Evolutionary conservation across 495 filamentous ascomycete genomes (phyloP).

Genomic region (Hypoxylon fragiforme): DNA sequence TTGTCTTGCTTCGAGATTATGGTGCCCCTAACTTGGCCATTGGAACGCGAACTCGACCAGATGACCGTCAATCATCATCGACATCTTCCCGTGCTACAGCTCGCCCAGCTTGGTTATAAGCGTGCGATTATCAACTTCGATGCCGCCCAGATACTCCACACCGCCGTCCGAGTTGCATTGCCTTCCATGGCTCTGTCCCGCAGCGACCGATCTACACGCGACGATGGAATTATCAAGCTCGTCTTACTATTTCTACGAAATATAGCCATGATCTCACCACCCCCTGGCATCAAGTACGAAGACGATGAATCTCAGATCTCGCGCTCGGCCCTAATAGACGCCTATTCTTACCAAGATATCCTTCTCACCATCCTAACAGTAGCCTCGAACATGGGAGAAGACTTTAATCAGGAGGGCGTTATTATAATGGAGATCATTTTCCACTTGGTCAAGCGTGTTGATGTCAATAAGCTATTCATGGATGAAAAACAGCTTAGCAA

Average conservation of each 20-base stretch:
- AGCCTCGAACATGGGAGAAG: constrained; percentile 86
- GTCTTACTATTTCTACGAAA: constrained; percentile 89
- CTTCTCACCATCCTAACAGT: constrained; percentile 82
- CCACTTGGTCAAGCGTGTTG: constrained; percentile 86
- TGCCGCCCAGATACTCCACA: constrained; percentile 72
- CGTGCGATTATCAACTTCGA: constrained; percentile 80
- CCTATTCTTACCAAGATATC: constrained; percentile 87
- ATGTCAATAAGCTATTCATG: constrained; percentile 85
- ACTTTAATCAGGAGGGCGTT: constrained; percentile 86
- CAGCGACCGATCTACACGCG: constrained; percentile 73
- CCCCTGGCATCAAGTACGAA: constrained; percentile 55
- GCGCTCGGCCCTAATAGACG: constrained; percentile 82
- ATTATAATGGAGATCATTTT: constrained; percentile 88
- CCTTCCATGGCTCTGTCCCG: constrained; percentile 82
- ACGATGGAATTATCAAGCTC: constrained; percentile 93
- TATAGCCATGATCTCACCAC: constrained; percentile 77
- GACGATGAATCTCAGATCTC: constrained; percentile 88
- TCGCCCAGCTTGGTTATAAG: constrained; percentile 89
- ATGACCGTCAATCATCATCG: constrained; percentile 93
- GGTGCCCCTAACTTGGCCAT: constrained; percentile 92
- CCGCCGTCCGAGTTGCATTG: constrained; percentile 76
- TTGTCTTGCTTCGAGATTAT: constrained; percentile 89
- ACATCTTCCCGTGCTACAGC: constrained; percentile 84
- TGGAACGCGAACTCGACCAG: constrained; percentile 71
- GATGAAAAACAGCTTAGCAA: constrained; percentile 67